A percentile compares a stretch with the other conserved stretches of the same genome.
These are phyloP conservation scores for Epichloe amarillans DNA, from an alignment of 2,329 filamentous ascomycete species.

Conservation along the genomic window DNA sequence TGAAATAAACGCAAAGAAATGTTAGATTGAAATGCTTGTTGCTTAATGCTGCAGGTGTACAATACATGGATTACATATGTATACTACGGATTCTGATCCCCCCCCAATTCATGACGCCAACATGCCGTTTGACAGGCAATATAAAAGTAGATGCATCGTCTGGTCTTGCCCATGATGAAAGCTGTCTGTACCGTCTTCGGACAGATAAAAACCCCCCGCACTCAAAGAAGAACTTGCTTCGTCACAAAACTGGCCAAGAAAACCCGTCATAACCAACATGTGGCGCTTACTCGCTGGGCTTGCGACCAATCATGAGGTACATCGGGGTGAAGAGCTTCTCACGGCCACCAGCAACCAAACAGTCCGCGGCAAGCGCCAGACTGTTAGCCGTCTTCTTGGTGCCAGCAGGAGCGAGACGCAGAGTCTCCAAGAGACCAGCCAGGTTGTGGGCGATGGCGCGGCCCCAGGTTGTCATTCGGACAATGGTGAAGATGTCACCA, in stretches of 20 bases:
- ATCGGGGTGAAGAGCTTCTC: constrained; percentile 96
- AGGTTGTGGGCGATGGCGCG: constrained; percentile 63
- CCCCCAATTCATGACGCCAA: constrained; percentile 3
- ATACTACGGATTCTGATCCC: background rate
- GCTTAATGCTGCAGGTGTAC: background rate
- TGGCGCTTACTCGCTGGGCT: constrained; percentile 37
- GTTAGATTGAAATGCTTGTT: background rate
- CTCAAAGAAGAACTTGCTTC: background rate
- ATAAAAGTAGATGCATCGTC: background rate
- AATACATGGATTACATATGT: constrained; percentile 3
- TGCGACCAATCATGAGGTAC: constrained; percentile 92
- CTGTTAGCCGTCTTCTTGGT: constrained; percentile 94
- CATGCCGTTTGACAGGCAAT: background rate
- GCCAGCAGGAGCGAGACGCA: constrained; percentile 64
- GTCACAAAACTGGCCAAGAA: background rate
- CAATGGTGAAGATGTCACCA: constrained; percentile 69
- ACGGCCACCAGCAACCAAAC: constrained; percentile 71
- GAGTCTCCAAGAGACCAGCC: constrained; percentile 60
- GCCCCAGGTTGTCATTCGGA: constrained; percentile 79
- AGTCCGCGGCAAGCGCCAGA: constrained; percentile 68
- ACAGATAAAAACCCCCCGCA: background rate
- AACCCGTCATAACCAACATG: too few relatives aligned
- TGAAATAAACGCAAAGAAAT: background rate
- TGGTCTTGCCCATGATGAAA: background rate
- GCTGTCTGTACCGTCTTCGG: background rate